These are phyloP conservation scores for Laetiporus sulphureus DNA, from an alignment of 1,284 basidiomycete genomes.

Conservation along the genomic window DNA sequence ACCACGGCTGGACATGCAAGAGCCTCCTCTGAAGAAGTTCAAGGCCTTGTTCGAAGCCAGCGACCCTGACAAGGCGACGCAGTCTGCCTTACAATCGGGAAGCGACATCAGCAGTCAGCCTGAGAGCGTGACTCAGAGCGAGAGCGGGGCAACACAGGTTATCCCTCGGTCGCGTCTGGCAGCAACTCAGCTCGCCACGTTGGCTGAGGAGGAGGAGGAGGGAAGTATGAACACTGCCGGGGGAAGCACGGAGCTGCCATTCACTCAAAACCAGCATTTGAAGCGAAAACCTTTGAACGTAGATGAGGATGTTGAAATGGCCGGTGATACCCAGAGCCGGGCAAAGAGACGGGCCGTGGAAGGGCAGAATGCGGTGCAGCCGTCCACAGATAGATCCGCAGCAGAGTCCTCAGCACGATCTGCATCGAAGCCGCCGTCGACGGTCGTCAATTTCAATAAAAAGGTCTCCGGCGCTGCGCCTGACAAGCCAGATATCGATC, in stretches of 20 bases:
- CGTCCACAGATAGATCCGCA: background rate
- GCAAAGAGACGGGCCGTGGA: conserved; percentile 37
- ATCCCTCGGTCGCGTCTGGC: background rate
- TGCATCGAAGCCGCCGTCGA: background rate
- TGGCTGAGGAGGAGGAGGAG: conserved; percentile 17
- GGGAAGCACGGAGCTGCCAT: background rate
- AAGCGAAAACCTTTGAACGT: conserved; percentile 27
- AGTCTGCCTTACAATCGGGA: conserved; percentile 1
- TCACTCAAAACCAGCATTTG: conserved; percentile 19
- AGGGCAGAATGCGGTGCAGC: conserved; percentile 24
- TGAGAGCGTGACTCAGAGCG: conserved; percentile 33
- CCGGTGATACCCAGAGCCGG: conserved; percentile 21
- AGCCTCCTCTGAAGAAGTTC: conserved; percentile 43
- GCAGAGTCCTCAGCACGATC: conserved; percentile 1
- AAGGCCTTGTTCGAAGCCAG: conserved; percentile 65
- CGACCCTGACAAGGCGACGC: conserved; percentile 38
- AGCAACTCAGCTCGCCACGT: conserved; percentile 4
- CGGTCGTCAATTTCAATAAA: conserved; percentile 17
- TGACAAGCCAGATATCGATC: conserved; percentile 58
- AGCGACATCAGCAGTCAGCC: conserved; percentile 7
- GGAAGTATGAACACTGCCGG: conserved; percentile 12
- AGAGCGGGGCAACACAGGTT: conserved; percentile 10
- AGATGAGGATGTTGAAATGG: conserved; percentile 33
- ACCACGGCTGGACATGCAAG: background rate
- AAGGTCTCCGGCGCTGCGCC: conserved; percentile 30